Base-by-base conservation (phyloP, 2,329 filamentous ascomycete species). In the Epichloe festucae region DNA sequence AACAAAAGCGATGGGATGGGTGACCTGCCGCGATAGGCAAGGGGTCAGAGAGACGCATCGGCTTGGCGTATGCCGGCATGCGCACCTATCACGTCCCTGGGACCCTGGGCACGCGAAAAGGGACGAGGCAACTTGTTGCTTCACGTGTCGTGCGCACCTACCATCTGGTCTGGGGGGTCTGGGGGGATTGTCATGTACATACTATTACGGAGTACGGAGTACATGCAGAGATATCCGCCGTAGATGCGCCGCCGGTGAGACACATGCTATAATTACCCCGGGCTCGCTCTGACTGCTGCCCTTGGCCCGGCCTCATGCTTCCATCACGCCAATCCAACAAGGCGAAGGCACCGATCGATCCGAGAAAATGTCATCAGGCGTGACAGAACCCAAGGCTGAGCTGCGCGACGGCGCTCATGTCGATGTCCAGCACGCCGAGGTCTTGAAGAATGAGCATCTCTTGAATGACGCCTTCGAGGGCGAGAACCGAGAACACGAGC, bases 401-500 rank as follows among this genome's bases (percentile, higher is more conserved):
- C 40, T 44, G 31, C 7, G 11, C 35, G 10, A 44, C 2, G 36
- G 23, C 15, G 44, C 50, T 27, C 57, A 58, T n/a, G 53, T 57
- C 19, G 62, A 67, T 49, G 53, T 63, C n/a, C 56, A 61, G 15
- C 59, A 69, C 27, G 55, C 60, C 27, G 67, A 71, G 52, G 58
- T 67, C 43, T 47, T 71, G 39, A 60, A 52, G 45, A 65, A 71
- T 52, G 23, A 59, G 17, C 64, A 69, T 45, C 57, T 71, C 43
- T 63, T 73, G 65, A 63, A 63, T 47, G 67, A 70, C 57, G 69
- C 67, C 51, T 63, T 69, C 23, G 63, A 67, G 51, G 69, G 52
- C 52, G 72, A 75, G 65, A 71, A 70, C 52, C 57, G 57, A 31
- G 72, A 75, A 61, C 67, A 70, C 51, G 57, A 67, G 36, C 66